These are phyloP conservation scores for Rosellinia necatrix DNA, from an alignment of 2,329 filamentous ascomycete genomes.

Conservation along the genomic window DNA sequence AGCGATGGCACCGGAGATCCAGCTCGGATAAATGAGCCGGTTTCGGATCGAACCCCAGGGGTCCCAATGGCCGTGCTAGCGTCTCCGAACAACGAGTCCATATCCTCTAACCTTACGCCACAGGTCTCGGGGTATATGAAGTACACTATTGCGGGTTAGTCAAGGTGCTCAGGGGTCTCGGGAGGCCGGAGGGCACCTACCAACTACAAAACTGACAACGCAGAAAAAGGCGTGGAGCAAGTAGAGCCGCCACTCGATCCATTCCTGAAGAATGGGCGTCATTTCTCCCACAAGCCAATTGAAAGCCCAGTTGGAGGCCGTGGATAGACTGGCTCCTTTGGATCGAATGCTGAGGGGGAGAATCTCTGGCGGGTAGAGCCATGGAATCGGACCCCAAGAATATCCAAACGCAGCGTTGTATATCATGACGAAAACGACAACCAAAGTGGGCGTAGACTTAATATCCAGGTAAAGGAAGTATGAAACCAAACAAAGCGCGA, in stretches of 20 bases:
- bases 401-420: slow-evolving; percentile 98
- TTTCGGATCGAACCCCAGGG: slow-evolving; percentile 74
- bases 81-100: slow-evolving; percentile 94
- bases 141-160: slow-evolving; percentile 67
- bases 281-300: slow-evolving; percentile 97
- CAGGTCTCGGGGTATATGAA: slow-evolving; percentile 98
- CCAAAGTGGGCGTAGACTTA: slow-evolving; percentile 74
- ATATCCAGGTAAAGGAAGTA: slow-evolving; percentile 95
- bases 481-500: slow-evolving; percentile 86
- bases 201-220: slow-evolving; percentile 90
- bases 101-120: slow-evolving; percentile 92
- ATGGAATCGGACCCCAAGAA: slow-evolving; percentile 94
- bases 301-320: slow-evolving; percentile 96
- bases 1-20: slow-evolving; percentile 81
- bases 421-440: slow-evolving; percentile 95
- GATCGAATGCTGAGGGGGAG: slow-evolving; percentile 94
- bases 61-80: slow-evolving; percentile 81
- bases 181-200: slow-evolving; percentile 61
- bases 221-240: slow-evolving; percentile 97
- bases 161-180: background rate
- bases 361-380: slow-evolving; percentile 99
- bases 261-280: slow-evolving; percentile 90
- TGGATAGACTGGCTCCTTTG: slow-evolving; percentile 95
- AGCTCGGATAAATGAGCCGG: slow-evolving; percentile 77
- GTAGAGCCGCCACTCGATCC: slow-evolving; percentile 92